Evolutionary conservation across 2,329 filamentous ascomycete genomes (phyloP), one percentile per base, ranked within the genome.

Genomic region (Claviceps sp.): DNA sequence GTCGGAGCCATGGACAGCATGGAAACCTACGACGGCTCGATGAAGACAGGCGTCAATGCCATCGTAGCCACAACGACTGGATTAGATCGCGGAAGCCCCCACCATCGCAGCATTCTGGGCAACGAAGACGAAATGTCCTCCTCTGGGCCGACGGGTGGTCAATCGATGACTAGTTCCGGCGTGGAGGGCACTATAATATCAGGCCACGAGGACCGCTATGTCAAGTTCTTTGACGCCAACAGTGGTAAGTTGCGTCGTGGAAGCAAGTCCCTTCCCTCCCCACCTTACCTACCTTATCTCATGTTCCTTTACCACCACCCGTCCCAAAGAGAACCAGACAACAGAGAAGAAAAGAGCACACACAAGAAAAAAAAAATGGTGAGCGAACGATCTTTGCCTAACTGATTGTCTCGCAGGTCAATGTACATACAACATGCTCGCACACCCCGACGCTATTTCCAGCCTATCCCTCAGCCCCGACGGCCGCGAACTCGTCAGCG

Each of bases 391-490:
- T 29, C 29, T 11, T 34, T 34, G 9, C 3, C 29, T 34, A 34
- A 34, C 29, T 11, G 9, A 34, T 11, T 34, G 3, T 34, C 29
- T 34, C 9, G n/a, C 58, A 97, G 93, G 93, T 52, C 93, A 98
- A 88, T 96, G 90, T 71, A 97, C 93, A 57, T 98, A 98, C 70
- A 94, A 86, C 62, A 98, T 98, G 93, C 81, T 97, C 54, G 93
- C 93, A 5, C 93, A 98, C 61, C 89, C 93, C 0, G 86, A 90
- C 3, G 85, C 93, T 52, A 96, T 98, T 58, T 94, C 93, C 1
- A 85, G 87, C 26, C 77, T 98, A 5, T 94, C 88, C 0, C 79
- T 98, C 20, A 95, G 88, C 59, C 93, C 91, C 14, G 91, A 97
- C 63, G 90, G 91, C 45, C 83, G 85, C 53, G 93, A 98, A 72